Percentiles rank a stretch among this genome's conserved stretches.
Conservation (phyloP, 345 rosid species). For the Pugionium dolabratum region DNA sequence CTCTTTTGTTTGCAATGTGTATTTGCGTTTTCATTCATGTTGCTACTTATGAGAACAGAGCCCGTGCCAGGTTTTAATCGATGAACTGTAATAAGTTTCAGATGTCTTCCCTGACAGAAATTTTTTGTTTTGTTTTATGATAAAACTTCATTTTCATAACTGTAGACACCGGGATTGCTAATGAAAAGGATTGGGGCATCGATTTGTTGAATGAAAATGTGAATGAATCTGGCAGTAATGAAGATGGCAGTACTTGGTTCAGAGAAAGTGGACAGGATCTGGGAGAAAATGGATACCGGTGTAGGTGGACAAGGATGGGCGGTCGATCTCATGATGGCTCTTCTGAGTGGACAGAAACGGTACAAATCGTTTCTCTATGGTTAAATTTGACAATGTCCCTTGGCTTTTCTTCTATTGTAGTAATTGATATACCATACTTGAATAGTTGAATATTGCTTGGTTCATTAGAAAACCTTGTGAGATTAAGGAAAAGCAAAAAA, state of each 20-base stretch:
- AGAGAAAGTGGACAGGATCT: constrained; percentile 88
- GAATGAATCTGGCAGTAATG: constrained; percentile 83
- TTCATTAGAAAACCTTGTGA: constrained; percentile 1
- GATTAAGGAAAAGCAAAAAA: neutral
- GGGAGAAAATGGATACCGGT: constrained; percentile 84
- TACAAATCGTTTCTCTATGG: constrained; percentile 39
- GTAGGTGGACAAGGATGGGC: constrained; percentile 99
- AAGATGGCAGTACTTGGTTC: constrained; percentile 91
- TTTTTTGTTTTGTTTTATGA: neutral
- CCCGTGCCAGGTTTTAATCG: neutral
- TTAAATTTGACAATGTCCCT: constrained; percentile 17
- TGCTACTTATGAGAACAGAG: neutral
- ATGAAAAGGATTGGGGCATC: constrained; percentile 98
- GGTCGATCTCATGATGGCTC: constrained; percentile 75
- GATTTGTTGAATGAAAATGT: constrained; percentile 74
- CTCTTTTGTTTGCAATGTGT: neutral
- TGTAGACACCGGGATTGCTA: constrained; percentile 97
- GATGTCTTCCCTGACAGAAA: constrained; percentile 21
- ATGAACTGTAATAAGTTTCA: neutral
- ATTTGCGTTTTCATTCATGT: neutral
- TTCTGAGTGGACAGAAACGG: constrained; percentile 97
- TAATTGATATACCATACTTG: constrained; percentile 9
- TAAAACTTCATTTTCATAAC: neutral
- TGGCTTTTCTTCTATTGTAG: neutral
- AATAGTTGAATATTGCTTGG: constrained; percentile 8